phyloP scores from a whole-genome alignment of 1,139 yeast species.

The Geotrichum bryndzae region DNA sequence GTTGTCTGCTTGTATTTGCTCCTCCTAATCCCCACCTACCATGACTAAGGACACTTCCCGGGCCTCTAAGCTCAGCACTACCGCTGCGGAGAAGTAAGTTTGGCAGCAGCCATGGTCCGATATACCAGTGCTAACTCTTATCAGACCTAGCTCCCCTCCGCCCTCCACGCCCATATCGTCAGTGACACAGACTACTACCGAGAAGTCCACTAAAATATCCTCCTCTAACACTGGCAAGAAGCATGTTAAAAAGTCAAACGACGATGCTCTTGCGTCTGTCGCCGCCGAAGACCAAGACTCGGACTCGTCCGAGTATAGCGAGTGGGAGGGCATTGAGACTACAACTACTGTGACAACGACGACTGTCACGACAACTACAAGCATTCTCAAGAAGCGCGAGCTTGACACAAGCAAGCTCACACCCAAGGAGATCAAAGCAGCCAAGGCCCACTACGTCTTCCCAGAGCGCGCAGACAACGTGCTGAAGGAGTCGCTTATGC shows the following conservation, averaged over 20 bases:
- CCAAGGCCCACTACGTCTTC: slow-evolving; percentile 29
- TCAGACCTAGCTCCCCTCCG: background rate
- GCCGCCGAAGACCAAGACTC: slow-evolving; percentile 1
- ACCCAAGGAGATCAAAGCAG: slow-evolving; percentile 17
- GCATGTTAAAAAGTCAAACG: slow-evolving; percentile 1
- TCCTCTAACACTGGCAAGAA: slow-evolving; percentile 2
- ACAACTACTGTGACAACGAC: slow-evolving; percentile 17
- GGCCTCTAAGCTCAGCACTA: background rate
- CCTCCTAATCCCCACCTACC: background rate
- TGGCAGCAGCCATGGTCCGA: background rate
- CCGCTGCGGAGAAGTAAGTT: background rate
- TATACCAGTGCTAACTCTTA: background rate
- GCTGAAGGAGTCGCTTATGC: slow-evolving; percentile 32
- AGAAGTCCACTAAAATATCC: slow-evolving; percentile 6
- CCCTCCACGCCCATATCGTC: background rate
- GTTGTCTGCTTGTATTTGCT: background rate
- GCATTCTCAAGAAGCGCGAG: slow-evolving; percentile 1
- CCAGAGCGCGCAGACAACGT: slow-evolving; percentile 32
- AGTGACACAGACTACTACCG: background rate
- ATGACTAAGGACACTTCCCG: background rate
- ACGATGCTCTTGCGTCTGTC: background rate
- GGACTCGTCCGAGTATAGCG: slow-evolving; percentile 24
- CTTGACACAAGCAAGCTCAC: slow-evolving; percentile 5
- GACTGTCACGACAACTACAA: slow-evolving; percentile 31
- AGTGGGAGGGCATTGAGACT: slow-evolving; percentile 35